These are phyloP conservation scores for Marchantia paleacea DNA, from an alignment of 225 moss, liverwort and hornwort species.

Conservation along the genomic window DNA sequence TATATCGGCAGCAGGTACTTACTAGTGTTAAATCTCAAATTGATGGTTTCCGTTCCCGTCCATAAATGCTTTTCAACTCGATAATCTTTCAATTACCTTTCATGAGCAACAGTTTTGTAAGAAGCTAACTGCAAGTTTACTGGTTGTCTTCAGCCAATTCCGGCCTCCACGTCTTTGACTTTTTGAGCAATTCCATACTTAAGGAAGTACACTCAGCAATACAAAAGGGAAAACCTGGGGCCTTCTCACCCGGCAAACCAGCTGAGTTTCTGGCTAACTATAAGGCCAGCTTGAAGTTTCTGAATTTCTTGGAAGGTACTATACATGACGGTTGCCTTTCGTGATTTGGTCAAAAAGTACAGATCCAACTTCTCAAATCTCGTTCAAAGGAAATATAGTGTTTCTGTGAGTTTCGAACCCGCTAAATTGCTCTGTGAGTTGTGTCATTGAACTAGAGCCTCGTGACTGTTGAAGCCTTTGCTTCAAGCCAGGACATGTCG, in stretches of 20 bases:
- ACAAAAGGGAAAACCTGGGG: constrained; percentile 75
- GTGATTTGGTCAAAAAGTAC: background rate
- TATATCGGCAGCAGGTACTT: constrained; percentile 63
- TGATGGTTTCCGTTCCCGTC: background rate
- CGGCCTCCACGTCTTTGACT: constrained; percentile 77
- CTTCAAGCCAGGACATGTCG: too few species aligned
- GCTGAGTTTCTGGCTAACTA: constrained; percentile 83
- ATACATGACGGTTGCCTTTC: background rate
- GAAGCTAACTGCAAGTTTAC: background rate
- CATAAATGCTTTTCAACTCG: background rate
- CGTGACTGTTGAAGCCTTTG: too few species aligned
- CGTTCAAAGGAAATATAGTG: too few species aligned
- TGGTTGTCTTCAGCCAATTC: constrained; percentile 58
- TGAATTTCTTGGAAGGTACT: constrained; percentile 76
- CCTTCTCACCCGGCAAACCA: constrained; percentile 89
- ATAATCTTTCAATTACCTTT: background rate
- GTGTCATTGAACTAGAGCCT: too few species aligned
- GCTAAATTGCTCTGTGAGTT: too few species aligned
- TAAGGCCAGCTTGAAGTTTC: constrained; percentile 75
- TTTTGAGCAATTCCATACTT: constrained; percentile 82
- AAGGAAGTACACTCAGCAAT: constrained; percentile 80
- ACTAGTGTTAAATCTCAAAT: background rate
- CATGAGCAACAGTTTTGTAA: background rate
- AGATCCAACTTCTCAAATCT: background rate
- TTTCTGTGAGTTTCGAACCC: too few species aligned